Percentiles rank a stretch among this genome's conserved stretches.
Conservation (phyloP, 2,329 filamentous ascomycete species). For the Trichoderma sp. region DNA sequence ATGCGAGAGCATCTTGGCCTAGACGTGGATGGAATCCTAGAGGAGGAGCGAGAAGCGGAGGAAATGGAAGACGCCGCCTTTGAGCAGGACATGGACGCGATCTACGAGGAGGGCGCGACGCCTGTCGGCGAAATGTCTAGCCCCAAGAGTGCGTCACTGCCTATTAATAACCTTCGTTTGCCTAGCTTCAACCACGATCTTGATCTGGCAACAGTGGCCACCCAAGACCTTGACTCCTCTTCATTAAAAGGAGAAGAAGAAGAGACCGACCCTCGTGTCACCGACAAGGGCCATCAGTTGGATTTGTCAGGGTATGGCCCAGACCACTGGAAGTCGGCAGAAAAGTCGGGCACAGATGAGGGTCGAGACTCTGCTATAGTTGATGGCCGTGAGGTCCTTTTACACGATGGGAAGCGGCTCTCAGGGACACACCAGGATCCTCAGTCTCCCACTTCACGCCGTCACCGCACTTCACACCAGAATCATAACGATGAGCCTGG, state of each 20-base stretch:
- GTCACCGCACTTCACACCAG: slow-evolving; percentile 36
- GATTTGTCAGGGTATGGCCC: slow-evolving; percentile 78
- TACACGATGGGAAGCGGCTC: slow-evolving; percentile 62
- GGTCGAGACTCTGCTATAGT: slow-evolving; percentile 73
- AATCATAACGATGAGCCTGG: slow-evolving; percentile 35
- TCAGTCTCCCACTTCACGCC: slow-evolving; percentile 13
- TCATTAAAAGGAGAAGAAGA: slow-evolving; percentile 28
- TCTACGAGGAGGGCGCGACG: slow-evolving; percentile 55
- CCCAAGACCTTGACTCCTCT: slow-evolving; percentile 32
- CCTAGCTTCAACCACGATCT: slow-evolving; percentile 73
- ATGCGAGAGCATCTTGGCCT: slow-evolving; percentile 98
- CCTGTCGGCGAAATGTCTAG: slow-evolving; percentile 19
- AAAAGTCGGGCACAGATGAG: slow-evolving; percentile 59
- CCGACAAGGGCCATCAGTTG: slow-evolving; percentile 60
- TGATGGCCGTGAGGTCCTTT: slow-evolving; percentile 69
- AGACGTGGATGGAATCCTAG: slow-evolving; percentile 87
- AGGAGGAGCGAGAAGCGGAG: slow-evolving; percentile 70
- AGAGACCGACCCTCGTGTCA: slow-evolving; percentile 44
- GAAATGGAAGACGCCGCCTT: slow-evolving; percentile 63
- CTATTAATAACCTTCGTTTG: slow-evolving; percentile 27
- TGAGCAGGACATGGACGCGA: slow-evolving; percentile 61
- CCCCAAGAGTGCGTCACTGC: slow-evolving; percentile 45
- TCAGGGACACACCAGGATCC: slow-evolving; percentile 45
- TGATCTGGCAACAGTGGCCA: slow-evolving; percentile 46
- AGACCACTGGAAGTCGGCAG: slow-evolving; percentile 72